These are phyloP conservation scores for Suillus hirtellus DNA, from an alignment of 768 basidiomycete genomes.

Conservation along the genomic window DNA sequence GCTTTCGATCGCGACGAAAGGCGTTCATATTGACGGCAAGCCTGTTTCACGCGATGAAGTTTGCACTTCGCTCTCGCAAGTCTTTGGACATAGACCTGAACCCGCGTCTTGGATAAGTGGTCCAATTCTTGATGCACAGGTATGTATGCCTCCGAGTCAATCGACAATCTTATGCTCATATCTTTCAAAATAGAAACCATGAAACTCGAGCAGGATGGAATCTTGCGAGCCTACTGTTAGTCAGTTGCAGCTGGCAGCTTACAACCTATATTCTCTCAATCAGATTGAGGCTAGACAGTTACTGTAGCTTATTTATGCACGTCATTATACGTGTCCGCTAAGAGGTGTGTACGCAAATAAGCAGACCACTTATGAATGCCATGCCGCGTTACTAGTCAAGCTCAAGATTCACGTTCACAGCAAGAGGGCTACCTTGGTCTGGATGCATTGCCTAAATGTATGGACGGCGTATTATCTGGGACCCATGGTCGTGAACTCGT, in stretches of 20 bases:
- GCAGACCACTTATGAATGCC: neutral
- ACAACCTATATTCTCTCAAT: neutral
- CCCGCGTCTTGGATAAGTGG: neutral
- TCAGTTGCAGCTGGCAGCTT: neutral
- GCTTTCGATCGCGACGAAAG: constrained; percentile 19
- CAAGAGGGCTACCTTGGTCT: neutral
- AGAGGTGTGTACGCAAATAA: neutral
- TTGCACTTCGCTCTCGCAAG: constrained; percentile 18
- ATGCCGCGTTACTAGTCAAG: neutral
- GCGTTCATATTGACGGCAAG: constrained; percentile 28
- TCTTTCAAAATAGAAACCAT: neutral
- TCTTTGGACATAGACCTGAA: constrained; percentile 4
- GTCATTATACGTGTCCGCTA: neutral
- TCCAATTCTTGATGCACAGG: constrained; percentile 5
- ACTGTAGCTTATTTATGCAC: neutral
- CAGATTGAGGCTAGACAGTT: neutral
- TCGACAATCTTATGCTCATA: neutral
- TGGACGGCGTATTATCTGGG: neutral
- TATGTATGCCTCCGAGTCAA: neutral
- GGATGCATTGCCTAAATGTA: neutral
- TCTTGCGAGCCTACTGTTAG: neutral
- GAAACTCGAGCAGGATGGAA: neutral
- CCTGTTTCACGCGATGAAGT: constrained; percentile 21
- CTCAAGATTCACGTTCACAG: neutral
- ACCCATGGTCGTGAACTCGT: neutral